Percentiles rank a stretch among this genome's conserved stretches.
phyloP scores from a whole-genome alignment of 225 moss, liverwort and hornwort genomes.

The Physcomitrellopsis africana region DNA sequence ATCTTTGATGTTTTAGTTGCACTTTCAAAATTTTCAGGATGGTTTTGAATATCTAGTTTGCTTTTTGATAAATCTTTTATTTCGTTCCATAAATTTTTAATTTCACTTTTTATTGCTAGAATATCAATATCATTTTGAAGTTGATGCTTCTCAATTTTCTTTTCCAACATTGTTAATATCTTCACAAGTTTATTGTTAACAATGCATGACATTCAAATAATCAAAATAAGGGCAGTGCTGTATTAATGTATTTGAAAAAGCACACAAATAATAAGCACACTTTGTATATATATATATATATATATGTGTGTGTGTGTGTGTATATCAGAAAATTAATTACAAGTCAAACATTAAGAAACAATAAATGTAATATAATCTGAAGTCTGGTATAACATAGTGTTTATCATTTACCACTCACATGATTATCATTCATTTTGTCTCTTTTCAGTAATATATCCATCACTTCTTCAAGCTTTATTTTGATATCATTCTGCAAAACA shows the following conservation, averaged over 20 bases:
- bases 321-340: background rate
- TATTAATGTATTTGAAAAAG: too few relatives aligned
- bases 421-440: conserved; percentile 48
- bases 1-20: conserved; percentile 43
- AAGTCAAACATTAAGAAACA: background rate
- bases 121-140: conserved; percentile 51
- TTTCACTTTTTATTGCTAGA: conserved; percentile 73
- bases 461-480: conserved; percentile 61
- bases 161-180: conserved; percentile 51
- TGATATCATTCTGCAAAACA: conserved; percentile 60
- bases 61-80: conserved; percentile 54
- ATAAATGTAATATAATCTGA: background rate
- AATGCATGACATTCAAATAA: too few relatives aligned
- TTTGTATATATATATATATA: too few relatives aligned
- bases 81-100: conserved; percentile 73
- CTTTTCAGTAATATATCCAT: conserved; percentile 49
- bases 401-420: conserved; percentile 19
- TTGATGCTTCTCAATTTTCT: conserved; percentile 47
- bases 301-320: too few relatives aligned
- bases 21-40: conserved; percentile 41
- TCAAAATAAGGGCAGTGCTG: too few relatives aligned
- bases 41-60: conserved; percentile 60
- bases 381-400: background rate
- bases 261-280: too few relatives aligned
- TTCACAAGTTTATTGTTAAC: background rate